Percentiles rank a stretch among this genome's conserved stretches.
Evolutionary conservation across 805 yeast species (phyloP).

Genomic region (Ogataea pilisensis): DNA sequence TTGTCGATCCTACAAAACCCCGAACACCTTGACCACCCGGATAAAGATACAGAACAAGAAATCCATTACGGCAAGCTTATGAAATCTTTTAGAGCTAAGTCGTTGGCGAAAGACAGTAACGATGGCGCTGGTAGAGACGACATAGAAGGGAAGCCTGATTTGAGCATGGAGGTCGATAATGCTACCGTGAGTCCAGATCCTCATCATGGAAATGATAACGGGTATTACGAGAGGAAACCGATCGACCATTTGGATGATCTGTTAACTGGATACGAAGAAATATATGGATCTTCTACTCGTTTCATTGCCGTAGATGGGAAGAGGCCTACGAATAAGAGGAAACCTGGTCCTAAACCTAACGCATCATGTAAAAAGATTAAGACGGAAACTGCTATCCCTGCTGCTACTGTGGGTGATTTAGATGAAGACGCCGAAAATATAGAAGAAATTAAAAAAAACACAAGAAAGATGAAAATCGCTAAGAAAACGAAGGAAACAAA

Average conservation of each 20-base stretch:
- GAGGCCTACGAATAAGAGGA: not conserved
- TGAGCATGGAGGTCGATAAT: too few species aligned
- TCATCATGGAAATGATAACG: too few species aligned
- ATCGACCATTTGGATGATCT: too few species aligned
- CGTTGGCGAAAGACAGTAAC: conserved; percentile 18
- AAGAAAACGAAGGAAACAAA: not conserved
- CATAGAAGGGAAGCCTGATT: too few species aligned
- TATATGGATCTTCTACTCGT: too few species aligned
- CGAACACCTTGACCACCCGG: too few species aligned
- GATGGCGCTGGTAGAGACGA: too few species aligned
- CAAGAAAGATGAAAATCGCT: not conserved
- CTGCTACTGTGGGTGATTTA: too few species aligned
- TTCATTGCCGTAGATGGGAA: not conserved
- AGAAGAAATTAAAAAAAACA: not conserved
- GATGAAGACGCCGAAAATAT: not conserved
- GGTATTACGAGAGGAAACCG: too few species aligned
- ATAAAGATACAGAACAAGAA: conserved; percentile 44
- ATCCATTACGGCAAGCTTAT: conserved; percentile 44
- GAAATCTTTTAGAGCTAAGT: conserved; percentile 39
- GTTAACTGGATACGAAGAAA: too few species aligned
- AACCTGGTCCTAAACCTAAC: not conserved
- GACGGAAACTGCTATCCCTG: too few species aligned
- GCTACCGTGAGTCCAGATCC: too few species aligned
- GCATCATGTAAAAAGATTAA: not conserved
- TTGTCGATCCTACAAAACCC: not conserved